phyloP scores from a whole-genome alignment of 106 monocot species.

The Acorus calamus region DNA sequence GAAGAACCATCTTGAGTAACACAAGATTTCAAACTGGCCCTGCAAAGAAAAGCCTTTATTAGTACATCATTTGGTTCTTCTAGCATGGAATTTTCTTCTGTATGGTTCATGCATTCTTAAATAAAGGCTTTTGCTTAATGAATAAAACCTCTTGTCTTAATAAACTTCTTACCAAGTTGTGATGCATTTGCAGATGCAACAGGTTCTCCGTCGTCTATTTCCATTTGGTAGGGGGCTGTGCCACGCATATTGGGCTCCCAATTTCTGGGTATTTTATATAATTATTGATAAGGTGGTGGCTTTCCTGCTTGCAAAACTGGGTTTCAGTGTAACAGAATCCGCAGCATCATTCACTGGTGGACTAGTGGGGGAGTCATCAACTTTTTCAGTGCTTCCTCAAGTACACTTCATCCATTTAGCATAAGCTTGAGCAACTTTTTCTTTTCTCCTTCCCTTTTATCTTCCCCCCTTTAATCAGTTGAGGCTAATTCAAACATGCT shows the following conservation, averaged over 20 bases:
- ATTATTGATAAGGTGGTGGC: constrained; percentile 72
- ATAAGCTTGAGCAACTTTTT: too few relatives aligned
- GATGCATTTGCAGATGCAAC: constrained; percentile 58
- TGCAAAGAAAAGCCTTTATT: too few relatives aligned
- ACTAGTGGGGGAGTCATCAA: constrained; percentile 63
- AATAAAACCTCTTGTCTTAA: constrained; percentile 1
- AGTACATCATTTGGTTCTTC: too few relatives aligned
- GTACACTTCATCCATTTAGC: constrained; percentile 13
- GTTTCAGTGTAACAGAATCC: constrained; percentile 42
- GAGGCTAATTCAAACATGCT: too few relatives aligned
- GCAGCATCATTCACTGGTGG: constrained; percentile 92
- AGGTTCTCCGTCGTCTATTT: constrained; percentile 75
- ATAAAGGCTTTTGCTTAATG: background rate
- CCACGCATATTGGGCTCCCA: constrained; percentile 99
- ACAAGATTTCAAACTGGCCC: too few relatives aligned
- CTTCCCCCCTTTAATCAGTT: too few relatives aligned
- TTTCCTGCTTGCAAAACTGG: constrained; percentile 43
- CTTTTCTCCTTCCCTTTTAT: too few relatives aligned
- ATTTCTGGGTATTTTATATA: constrained; percentile 98
- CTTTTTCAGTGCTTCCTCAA: constrained; percentile 90
- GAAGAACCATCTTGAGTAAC: too few relatives aligned
- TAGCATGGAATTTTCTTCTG: too few relatives aligned
- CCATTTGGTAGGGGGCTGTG: constrained; percentile 95
- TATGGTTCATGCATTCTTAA: too few relatives aligned
- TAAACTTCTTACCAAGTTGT: constrained; percentile 9